Percentiles rank a stretch among this genome's conserved stretches.
Evolutionary conservation across 352 stramenopile genomes (phyloP).

Genomic region (Phytophthora cryptogea): DNA sequence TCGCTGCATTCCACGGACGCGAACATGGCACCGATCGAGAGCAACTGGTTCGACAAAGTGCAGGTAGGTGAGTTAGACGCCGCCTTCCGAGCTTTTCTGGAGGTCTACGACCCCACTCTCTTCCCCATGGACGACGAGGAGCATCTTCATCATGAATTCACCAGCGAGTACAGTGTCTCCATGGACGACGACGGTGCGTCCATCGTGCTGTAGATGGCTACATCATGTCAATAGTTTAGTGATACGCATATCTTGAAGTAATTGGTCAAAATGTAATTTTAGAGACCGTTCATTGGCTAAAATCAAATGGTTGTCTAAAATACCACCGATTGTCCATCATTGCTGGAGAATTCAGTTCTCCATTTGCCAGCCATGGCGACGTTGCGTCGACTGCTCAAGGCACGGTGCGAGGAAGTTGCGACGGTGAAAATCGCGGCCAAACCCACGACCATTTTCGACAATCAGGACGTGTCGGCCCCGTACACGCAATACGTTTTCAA

Average conservation of each 20-base stretch:
- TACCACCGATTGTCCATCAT: not conserved
- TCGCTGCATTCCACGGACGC: not conserved
- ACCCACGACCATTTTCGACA: constrained; percentile 28
- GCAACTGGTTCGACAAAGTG: constrained; percentile 35
- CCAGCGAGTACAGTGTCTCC: constrained; percentile 3
- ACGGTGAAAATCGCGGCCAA: constrained; percentile 24
- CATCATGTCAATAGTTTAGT: constrained; percentile 10
- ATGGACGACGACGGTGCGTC: constrained; percentile 13
- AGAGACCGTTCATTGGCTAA: constrained; percentile 4
- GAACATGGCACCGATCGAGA: constrained; percentile 12
- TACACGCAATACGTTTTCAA: constrained; percentile 40
- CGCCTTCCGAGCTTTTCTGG: constrained; percentile 27
- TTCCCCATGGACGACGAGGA: constrained; percentile 22
- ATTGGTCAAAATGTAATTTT: constrained; percentile 13
- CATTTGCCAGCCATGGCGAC: not conserved
- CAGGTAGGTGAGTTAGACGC: constrained; percentile 24
- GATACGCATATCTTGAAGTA: constrained; percentile 13
- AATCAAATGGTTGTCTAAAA: not conserved
- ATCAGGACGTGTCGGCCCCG: constrained; percentile 26
- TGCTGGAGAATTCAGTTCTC: constrained; percentile 1
- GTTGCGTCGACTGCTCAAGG: constrained; percentile 28
- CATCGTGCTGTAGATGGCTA: constrained; percentile 25
- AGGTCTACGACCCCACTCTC: constrained; percentile 28
- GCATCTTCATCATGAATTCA: not conserved
- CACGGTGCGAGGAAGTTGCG: constrained; percentile 19